phyloP scores from a whole-genome alignment of 352 stramenopile species.

The Phytophthora europaea region DNA sequence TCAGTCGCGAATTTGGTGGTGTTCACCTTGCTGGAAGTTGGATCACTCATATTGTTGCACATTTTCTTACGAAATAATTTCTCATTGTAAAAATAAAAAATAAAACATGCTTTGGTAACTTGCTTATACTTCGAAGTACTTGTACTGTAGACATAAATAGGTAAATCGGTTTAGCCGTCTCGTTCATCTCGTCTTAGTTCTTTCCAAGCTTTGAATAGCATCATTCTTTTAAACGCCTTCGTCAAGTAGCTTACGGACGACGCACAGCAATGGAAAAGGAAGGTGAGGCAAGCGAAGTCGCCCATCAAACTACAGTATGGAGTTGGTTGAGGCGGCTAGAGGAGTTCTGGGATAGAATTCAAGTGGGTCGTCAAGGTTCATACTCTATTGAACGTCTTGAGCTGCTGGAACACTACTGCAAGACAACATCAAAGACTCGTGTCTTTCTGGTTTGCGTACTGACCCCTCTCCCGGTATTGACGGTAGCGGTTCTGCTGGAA shows the following conservation, averaged over 20 bases:
- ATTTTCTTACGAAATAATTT: constrained; percentile 36
- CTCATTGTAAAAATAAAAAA: too few species aligned
- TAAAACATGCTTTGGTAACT: too few species aligned
- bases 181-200: neutral
- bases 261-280: neutral
- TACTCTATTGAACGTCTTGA: constrained; percentile 21
- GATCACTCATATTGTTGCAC: constrained; percentile 37
- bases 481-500: neutral
- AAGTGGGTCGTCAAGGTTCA: constrained; percentile 14
- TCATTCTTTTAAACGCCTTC: neutral
- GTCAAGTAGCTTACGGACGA: neutral
- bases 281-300: neutral
- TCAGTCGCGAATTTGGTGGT: constrained; percentile 16
- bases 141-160: neutral
- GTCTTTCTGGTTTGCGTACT: constrained; percentile 7
- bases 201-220: neutral
- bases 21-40: constrained; percentile 41
- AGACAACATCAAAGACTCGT: constrained; percentile 11
- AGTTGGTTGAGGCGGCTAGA: neutral
- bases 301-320: neutral
- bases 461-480: constrained; percentile 12
- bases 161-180: neutral
- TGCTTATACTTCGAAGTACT: too few species aligned
- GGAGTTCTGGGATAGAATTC: constrained; percentile 3
- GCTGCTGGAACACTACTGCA: constrained; percentile 13